Conservation (phyloP, 1,284 basidiomycete genomes). For the Trametes versicolor region DNA sequence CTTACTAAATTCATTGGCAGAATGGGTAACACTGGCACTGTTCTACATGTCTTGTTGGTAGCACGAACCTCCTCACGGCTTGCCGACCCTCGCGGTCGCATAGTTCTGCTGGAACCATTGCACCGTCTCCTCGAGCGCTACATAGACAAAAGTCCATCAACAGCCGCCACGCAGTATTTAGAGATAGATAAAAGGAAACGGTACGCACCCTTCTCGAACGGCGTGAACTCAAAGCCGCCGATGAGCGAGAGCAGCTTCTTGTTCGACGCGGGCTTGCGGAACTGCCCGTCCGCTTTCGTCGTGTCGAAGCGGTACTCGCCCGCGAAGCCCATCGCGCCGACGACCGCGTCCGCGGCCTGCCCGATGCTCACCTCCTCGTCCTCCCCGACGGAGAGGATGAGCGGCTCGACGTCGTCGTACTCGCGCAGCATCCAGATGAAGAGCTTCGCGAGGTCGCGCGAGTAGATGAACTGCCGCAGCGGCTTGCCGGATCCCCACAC, state of each 20-base stretch:
- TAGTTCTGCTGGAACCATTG: conserved; percentile 43
- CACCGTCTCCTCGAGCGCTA: conserved; percentile 42
- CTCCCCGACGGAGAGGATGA: conserved; percentile 89
- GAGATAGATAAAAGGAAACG: background rate
- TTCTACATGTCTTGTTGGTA: background rate
- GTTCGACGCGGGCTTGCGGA: conserved; percentile 94
- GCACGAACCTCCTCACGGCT: conserved; percentile 20
- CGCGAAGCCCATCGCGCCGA: conserved; percentile 78
- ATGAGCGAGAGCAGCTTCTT: conserved; percentile 78
- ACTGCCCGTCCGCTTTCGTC: conserved; percentile 83
- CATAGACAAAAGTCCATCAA: conserved; percentile 10
- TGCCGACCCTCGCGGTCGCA: conserved; percentile 39
- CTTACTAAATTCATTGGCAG: too few species aligned
- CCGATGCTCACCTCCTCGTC: conserved; percentile 92
- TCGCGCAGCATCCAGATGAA: conserved; percentile 93
- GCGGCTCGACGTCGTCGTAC: conserved; percentile 88
- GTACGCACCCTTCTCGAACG: conserved; percentile 76
- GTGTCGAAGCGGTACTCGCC: conserved; percentile 81
- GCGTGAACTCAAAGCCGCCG: conserved; percentile 85
- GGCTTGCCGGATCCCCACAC: conserved; percentile 90
- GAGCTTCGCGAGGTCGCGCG: conserved; percentile 89
- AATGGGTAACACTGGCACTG: too few species aligned
- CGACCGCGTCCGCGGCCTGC: conserved; percentile 85
- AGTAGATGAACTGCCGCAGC: conserved; percentile 93
- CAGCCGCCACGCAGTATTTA: conserved; percentile 1